Conservation (phyloP, 139 green algal species). For the Parachlorella kessleri region DNA sequence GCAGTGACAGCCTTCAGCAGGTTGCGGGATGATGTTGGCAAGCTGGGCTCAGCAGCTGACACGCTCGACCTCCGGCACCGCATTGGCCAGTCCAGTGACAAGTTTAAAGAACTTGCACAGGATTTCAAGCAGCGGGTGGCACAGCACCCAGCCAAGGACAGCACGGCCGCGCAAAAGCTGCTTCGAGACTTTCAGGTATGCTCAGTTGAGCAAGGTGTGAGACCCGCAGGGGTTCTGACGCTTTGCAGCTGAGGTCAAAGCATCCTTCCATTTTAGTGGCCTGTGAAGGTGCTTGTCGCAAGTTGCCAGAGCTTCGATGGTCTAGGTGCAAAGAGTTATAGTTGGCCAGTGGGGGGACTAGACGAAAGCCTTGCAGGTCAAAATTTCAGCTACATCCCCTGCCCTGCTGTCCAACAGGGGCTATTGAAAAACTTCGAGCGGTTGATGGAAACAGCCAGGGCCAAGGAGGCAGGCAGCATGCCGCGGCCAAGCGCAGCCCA, state of each 20-base stretch:
- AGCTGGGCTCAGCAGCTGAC: slow-evolving; percentile 66
- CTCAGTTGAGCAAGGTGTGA: too few species aligned
- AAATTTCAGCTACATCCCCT: too few species aligned
- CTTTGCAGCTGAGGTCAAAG: too few species aligned
- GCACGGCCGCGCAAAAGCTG: slow-evolving; percentile 45
- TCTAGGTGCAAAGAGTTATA: too few species aligned
- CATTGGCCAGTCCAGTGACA: slow-evolving; percentile 12
- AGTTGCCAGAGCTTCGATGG: too few species aligned
- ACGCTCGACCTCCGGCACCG: slow-evolving; percentile 64
- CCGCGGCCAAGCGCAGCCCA: slow-evolving; percentile 36
- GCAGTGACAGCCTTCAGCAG: slow-evolving; percentile 45
- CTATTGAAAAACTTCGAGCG: slow-evolving; percentile 68
- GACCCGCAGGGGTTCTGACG: too few species aligned
- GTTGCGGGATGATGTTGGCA: slow-evolving; percentile 55
- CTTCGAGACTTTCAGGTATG: slow-evolving; percentile 50
- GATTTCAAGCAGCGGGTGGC: slow-evolving; percentile 29
- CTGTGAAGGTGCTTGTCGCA: too few species aligned
- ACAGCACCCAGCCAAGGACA: slow-evolving; percentile 32
- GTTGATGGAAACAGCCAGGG: slow-evolving; percentile 56
- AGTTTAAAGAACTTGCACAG: slow-evolving; percentile 20
- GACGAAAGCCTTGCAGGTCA: too few species aligned
- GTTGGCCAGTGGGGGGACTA: too few species aligned
- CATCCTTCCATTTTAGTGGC: too few species aligned
- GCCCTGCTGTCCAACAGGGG: not conserved
- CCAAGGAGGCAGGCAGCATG: slow-evolving; percentile 68